A percentile compares a stretch with the other conserved stretches of the same genome.
phyloP scores from a whole-genome alignment of 2,329 filamentous ascomycete species.

The Cladorrhinum sp. region DNA sequence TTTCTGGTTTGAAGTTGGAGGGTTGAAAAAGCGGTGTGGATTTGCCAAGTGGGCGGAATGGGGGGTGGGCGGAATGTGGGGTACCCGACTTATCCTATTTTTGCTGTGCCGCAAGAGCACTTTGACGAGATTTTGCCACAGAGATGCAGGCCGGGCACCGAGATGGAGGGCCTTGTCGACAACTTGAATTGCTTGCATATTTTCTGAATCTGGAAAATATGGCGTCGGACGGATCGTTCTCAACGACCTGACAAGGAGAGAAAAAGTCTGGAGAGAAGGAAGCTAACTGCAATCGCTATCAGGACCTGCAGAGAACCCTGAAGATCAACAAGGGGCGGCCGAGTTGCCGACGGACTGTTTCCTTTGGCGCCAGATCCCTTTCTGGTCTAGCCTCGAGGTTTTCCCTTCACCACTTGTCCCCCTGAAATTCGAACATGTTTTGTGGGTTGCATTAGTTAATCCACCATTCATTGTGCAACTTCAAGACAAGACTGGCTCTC shows the following conservation, averaged over 20 bases:
- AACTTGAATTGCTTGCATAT: not conserved
- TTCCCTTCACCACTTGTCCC: not conserved
- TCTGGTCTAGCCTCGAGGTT: not conserved
- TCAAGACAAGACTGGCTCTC: not conserved
- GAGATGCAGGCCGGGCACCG: too few species aligned
- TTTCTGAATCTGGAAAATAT: not conserved
- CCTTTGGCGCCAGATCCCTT: not conserved
- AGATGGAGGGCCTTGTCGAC: not conserved
- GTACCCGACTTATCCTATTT: too few species aligned
- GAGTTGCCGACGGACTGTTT: too few species aligned
- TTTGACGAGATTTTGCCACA: not conserved
- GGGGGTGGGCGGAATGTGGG: too few species aligned
- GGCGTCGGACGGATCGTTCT: not conserved
- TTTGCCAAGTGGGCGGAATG: too few species aligned
- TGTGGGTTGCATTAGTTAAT: not conserved
- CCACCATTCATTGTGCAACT: not conserved
- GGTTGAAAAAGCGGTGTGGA: too few species aligned
- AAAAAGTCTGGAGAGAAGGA: not conserved
- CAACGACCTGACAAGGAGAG: not conserved
- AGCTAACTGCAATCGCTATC: not conserved
- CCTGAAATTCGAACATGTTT: not conserved
- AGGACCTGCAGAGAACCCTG: not conserved
- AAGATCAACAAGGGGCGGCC: too few species aligned
- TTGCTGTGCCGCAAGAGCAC: not conserved
- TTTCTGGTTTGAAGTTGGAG: too few species aligned